Percentiles rank a stretch among this genome's conserved stretches.
phyloP scores from a whole-genome alignment of 805 yeast genomes.

The Blastobotrys attinorum region DNA sequence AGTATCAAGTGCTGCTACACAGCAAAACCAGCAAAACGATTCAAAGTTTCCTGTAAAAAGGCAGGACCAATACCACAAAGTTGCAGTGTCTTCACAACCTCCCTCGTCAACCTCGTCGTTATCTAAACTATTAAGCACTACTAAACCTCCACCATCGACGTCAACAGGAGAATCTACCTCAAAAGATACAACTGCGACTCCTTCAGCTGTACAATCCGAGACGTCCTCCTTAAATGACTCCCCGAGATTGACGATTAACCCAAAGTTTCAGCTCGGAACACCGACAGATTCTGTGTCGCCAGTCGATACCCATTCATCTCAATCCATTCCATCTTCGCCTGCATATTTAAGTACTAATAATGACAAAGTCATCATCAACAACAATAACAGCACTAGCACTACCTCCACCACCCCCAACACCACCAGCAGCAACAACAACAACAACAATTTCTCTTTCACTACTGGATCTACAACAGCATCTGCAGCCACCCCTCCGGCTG shows the following conservation, averaged over 20 bases:
- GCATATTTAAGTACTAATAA: not conserved
- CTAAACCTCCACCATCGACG: not conserved
- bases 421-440: not conserved
- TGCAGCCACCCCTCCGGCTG: too few species aligned
- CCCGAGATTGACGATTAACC: not conserved
- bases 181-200: not conserved
- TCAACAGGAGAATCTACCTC: too few species aligned
- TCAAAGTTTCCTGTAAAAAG: slow-evolving; percentile 1
- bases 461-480: not conserved
- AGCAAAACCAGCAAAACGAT: not conserved
- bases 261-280: slow-evolving; percentile 9
- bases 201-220: not conserved
- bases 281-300: slow-evolving; percentile 4
- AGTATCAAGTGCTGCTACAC: too few species aligned
- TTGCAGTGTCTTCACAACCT: slow-evolving; percentile 7
- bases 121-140: slow-evolving; percentile 9
- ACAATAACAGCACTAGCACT: not conserved
- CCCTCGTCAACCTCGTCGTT: slow-evolving; percentile 15
- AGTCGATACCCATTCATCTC: not conserved
- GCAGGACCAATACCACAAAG: slow-evolving; percentile 11
- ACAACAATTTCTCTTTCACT: not conserved
- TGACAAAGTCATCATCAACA: not conserved
- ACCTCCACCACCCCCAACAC: not conserved
- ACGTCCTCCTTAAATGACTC: not conserved
- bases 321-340: not conserved